Base-by-base conservation (phyloP, 805 yeast species). In the Zygoascus biomembranicola region DNA sequence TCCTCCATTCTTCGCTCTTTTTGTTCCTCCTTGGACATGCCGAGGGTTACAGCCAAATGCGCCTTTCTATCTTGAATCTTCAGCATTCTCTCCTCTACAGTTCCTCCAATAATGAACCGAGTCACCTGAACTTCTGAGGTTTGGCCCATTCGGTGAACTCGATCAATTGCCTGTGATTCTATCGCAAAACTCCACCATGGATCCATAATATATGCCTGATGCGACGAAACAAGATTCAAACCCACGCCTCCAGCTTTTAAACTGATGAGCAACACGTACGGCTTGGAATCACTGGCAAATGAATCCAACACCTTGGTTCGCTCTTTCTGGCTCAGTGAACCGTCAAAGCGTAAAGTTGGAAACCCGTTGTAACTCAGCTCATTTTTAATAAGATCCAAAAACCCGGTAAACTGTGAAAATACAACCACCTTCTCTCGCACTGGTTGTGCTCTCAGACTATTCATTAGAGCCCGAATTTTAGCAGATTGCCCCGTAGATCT, bases 161-260 rank as follows among this genome's bases (percentile, higher is more conserved):
- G 73, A 69, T 90, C 96, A 55, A 90, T 87, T 0, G 96, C 96
- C 66, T 89, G 97, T 50, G 87, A 88, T 62, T 89, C 96, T 52
- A 85, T 81, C 49, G 95, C 87, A 47, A 88, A 95, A 32, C 94
- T 87, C 97, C 97, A 90, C 94, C 96, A 90, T 0, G 97, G 97
- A 63, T 90, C 97, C 88, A 92, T 85, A 79, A 90, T 76, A 61
- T 82, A 89, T 2, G 95, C 97, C 37, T 79, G 76, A 0, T 87
- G 84, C 0, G 97, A 96, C 50, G 84, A 80, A 0, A 96, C 90
- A 56, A 90, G 71, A 63, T 90, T 90, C 57, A 90, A 73, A 0
- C 97, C 97, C 11, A 90, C 96, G 8, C 97, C 97, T 23, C 97
- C 97, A 0, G 97, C 95, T 66, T 89, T 90, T 57, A 90, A 70